Evolutionary conservation across 139 green algal species (phyloP).

Genomic region (Eudorina sp.): DNA sequence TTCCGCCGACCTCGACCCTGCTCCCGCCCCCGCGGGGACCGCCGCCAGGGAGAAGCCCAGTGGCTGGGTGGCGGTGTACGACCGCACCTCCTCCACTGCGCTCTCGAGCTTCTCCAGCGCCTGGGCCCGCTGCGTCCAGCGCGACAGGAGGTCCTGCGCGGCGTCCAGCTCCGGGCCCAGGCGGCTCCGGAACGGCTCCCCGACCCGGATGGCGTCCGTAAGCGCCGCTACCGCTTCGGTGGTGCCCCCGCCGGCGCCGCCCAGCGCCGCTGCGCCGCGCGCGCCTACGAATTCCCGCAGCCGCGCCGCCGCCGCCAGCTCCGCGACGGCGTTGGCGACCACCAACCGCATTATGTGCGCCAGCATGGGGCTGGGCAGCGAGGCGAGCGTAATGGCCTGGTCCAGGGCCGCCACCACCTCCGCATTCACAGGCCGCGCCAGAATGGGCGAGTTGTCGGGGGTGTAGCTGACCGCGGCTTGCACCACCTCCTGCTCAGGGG

Average conservation of each 20-base stretch:
- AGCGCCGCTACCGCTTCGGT: slow-evolving; percentile 61
- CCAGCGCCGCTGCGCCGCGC: slow-evolving; percentile 21
- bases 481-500: slow-evolving; percentile 53
- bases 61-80: slow-evolving; percentile 26
- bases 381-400: slow-evolving; percentile 61
- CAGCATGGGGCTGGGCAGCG: slow-evolving; percentile 50
- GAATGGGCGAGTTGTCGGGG: slow-evolving; percentile 16
- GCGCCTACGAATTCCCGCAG: slow-evolving; percentile 69
- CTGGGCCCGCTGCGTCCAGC: slow-evolving; percentile 65
- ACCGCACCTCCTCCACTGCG: slow-evolving; percentile 65
- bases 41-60: background rate
- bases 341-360: slow-evolving; percentile 15
- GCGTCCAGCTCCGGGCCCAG: slow-evolving; percentile 67
- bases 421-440: slow-evolving; percentile 46
- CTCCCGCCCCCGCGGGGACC: background rate
- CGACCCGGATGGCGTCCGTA: slow-evolving; percentile 63
- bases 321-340: slow-evolving; percentile 44
- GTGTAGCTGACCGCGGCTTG: slow-evolving; percentile 21
- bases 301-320: slow-evolving; percentile 68
- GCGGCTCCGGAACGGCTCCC: slow-evolving; percentile 63
- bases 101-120: slow-evolving; percentile 70
- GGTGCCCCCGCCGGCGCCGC: slow-evolving; percentile 21
- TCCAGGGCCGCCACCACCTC: slow-evolving; percentile 64
- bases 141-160: slow-evolving; percentile 61
- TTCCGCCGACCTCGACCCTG: background rate